Base-by-base conservation (phyloP, 768 basidiomycete species). In the Russula griseocarnosa region DNA sequence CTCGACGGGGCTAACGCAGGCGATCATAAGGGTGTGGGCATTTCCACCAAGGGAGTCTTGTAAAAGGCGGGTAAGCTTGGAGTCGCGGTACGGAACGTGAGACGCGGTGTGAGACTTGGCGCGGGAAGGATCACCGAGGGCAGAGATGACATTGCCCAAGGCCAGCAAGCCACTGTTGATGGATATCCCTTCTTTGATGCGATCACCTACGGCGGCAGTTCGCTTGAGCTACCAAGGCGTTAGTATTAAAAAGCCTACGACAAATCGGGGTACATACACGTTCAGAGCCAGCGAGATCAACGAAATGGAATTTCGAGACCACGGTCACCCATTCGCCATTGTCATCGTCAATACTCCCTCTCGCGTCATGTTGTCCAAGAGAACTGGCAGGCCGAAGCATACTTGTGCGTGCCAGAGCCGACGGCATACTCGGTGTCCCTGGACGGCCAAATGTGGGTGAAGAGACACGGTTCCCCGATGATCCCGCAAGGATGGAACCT, bases 21-120 rank as follows among this genome's bases (percentile, higher is more conserved):
- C 97, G 67, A 99, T 93, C 97, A 99, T 99, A 69, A 98, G 86
- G 13, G 97, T 98, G 70, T 96, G 91, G 1, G 96, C 89, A 76
- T 98, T 99, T 51, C 97, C 97, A 42, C 97, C 97, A 13, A 99
- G 83, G 11, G 94, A 96, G 74, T 98, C 95, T 86, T 97, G 94
- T 3, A 97, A 79, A 52, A 97, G 83, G 42, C 96, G 89, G 5
- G 96, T 98, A 70, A 98, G 88, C 75, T 98, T 99, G 14, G 95
- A 98, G 76, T 98, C 97, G 55, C 97, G 93, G 74, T 99, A 99
- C 13, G 97, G 97, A 62, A 99, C 82, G 76, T 99, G 94, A 20
- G 90, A 86, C 22, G 86, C 87, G 26, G 89, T 90, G 70, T 91
- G 80, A 22, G 90, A 85, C 74, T 92, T 92, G 42, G 88, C 86